phyloP scores from a whole-genome alignment of 441 rosid genomes.

The Gossypium schwendimanii region DNA sequence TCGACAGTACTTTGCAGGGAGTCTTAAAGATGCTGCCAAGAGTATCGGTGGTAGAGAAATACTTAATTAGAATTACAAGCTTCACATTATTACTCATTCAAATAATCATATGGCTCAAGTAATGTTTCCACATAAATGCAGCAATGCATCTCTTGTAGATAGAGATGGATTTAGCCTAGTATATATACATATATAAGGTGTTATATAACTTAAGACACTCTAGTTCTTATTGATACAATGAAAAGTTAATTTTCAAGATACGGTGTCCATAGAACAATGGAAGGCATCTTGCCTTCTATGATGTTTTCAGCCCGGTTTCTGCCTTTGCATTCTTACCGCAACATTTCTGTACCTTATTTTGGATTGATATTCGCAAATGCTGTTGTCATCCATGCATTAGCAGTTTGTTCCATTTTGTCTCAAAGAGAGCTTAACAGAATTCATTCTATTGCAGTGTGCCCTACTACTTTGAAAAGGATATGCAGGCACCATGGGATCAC shows the following conservation, averaged over 20 bases:
- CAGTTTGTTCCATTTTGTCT: background rate
- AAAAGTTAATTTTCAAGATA: background rate
- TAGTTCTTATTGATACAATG: background rate
- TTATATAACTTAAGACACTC: background rate
- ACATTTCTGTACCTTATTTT: background rate
- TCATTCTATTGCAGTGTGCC: constrained; percentile 61
- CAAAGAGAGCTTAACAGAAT: background rate
- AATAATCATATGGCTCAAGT: background rate
- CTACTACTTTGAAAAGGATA: constrained; percentile 83
- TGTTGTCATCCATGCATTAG: background rate
- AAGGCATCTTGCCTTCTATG: background rate
- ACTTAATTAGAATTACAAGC: background rate
- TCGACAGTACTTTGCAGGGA: constrained; percentile 70
- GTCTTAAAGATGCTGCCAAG: constrained; percentile 90
- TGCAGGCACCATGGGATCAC: constrained; percentile 89
- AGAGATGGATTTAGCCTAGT: constrained; percentile 1
- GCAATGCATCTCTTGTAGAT: background rate
- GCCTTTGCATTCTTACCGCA: background rate
- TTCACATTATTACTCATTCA: background rate
- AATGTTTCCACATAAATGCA: constrained; percentile 1
- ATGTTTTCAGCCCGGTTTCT: background rate
- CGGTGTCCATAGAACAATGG: background rate
- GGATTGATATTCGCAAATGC: background rate
- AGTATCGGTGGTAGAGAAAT: constrained; percentile 64
- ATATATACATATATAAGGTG: background rate